A percentile compares a stretch with the other conserved stretches of the same genome.
Conservation (phyloP, 108 stramenopile genomes). For the Cylindrotheca fusiformis region DNA sequence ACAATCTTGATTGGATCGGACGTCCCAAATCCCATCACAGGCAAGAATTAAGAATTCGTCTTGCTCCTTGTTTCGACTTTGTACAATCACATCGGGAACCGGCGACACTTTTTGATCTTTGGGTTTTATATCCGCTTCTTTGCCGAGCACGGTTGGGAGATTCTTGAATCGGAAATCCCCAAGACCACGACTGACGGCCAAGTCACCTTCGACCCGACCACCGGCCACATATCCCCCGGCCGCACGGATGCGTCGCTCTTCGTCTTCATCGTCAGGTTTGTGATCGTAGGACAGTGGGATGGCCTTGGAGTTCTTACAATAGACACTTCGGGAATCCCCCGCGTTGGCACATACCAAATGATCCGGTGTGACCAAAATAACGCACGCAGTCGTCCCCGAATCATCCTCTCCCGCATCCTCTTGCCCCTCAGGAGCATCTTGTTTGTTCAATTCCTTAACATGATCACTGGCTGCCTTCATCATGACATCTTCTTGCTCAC, state of each 20-base stretch:
- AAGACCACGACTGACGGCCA: slow-evolving; percentile 91
- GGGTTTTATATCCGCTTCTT: slow-evolving; percentile 19
- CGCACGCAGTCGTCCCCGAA: slow-evolving; percentile 86
- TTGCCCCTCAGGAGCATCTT: background rate
- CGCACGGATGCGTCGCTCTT: slow-evolving; percentile 57
- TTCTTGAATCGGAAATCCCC: slow-evolving; percentile 89
- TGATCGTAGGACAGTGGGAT: slow-evolving; percentile 93
- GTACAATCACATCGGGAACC: slow-evolving; percentile 77
- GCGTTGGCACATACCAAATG: slow-evolving; percentile 93
- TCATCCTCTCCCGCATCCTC: slow-evolving; percentile 10
- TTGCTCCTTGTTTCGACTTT: slow-evolving; percentile 48
- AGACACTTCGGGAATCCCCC: slow-evolving; percentile 88
- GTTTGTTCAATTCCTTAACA: background rate
- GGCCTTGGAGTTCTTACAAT: slow-evolving; percentile 45
- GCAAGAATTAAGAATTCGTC: slow-evolving; percentile 89
- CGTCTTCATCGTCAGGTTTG: slow-evolving; percentile 85
- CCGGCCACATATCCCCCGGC: slow-evolving; percentile 79
- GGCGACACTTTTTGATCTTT: slow-evolving; percentile 81
- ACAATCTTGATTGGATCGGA: slow-evolving; percentile 75
- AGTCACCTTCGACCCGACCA: slow-evolving; percentile 93
- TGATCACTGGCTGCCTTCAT: background rate
- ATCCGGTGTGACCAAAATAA: slow-evolving; percentile 80
- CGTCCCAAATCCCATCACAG: slow-evolving; percentile 98
- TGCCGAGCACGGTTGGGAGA: slow-evolving; percentile 26
- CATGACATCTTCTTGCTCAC: background rate